Percentiles rank a stretch among this genome's conserved stretches.
Evolutionary conservation across 2,329 filamentous ascomycete species (phyloP).

Genomic region (Fusarium nurragi): DNA sequence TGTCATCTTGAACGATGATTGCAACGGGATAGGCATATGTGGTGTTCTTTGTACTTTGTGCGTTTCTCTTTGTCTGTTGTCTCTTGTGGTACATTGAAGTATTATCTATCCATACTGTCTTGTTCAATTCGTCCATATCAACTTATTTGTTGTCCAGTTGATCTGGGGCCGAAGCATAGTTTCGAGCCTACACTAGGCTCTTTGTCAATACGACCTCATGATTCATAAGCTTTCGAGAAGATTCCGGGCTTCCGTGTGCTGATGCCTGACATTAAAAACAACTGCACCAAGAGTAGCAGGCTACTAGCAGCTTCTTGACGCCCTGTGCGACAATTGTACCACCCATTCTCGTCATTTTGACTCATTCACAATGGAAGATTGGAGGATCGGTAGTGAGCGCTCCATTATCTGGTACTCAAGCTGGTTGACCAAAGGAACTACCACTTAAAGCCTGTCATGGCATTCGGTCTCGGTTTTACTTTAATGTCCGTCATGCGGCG

Average conservation of each 20-base stretch:
- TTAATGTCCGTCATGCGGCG: constrained; percentile 31
- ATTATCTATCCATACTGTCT: neutral
- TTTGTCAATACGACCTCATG: neutral
- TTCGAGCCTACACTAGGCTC: neutral
- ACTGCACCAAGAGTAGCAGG: constrained; percentile 1
- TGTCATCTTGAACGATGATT: neutral
- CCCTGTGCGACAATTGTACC: constrained; percentile 21
- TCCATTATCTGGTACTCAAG: neutral
- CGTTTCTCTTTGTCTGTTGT: neutral
- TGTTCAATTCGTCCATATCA: neutral
- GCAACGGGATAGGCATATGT: neutral
- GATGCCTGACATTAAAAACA: neutral
- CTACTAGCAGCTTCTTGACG: neutral
- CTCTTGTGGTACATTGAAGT: neutral
- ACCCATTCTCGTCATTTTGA: constrained; percentile 25
- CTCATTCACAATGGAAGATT: constrained; percentile 3
- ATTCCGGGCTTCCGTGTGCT: constrained; percentile 7
- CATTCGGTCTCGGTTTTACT: constrained; percentile 31
- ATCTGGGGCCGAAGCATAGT: neutral
- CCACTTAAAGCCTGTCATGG: neutral
- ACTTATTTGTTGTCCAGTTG: neutral
- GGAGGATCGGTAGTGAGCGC: neutral
- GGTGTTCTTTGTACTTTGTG: neutral
- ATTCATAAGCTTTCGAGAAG: constrained; percentile 2
- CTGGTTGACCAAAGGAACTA: neutral